A percentile compares a stretch with the other conserved stretches of the same genome.
These are phyloP conservation scores for Pueraria montana DNA, from an alignment of 306 rosid genomes.

Conservation along the genomic window DNA sequence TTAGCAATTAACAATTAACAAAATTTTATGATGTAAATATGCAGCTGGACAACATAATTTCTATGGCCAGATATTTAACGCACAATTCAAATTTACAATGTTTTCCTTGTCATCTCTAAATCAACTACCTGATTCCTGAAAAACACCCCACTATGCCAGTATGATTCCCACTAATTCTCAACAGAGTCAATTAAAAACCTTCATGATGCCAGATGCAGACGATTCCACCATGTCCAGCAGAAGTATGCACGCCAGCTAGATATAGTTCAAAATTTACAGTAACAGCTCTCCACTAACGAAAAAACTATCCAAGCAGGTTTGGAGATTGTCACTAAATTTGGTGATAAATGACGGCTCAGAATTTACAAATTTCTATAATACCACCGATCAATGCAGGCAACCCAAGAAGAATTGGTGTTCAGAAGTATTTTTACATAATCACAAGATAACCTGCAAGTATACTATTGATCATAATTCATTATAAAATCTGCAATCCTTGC, in stretches of 20 bases:
- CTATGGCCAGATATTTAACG: slow-evolving; percentile 65
- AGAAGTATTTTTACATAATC: slow-evolving; percentile 55
- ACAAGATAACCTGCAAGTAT: slow-evolving; percentile 63
- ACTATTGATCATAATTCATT: slow-evolving; percentile 31
- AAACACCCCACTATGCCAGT: slow-evolving; percentile 39
- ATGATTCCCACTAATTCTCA: slow-evolving; percentile 49
- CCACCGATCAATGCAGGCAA: slow-evolving; percentile 55
- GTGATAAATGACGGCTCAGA: slow-evolving; percentile 39
- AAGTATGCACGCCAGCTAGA: slow-evolving; percentile 59
- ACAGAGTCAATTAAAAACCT: slow-evolving; percentile 49
- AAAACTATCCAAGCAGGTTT: slow-evolving; percentile 54
- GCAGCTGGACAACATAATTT: slow-evolving; percentile 57
- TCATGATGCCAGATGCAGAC: slow-evolving; percentile 50
- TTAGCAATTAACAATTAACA: slow-evolving; percentile 50
- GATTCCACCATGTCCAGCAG: slow-evolving; percentile 49
- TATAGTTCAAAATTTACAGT: slow-evolving; percentile 58
- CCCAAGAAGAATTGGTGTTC: slow-evolving; percentile 64
- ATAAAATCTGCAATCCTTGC: slow-evolving; percentile 31
- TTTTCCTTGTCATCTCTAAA: slow-evolving; percentile 63
- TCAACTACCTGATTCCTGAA: slow-evolving; percentile 46
- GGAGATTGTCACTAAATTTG: slow-evolving; percentile 59
- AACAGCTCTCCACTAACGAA: slow-evolving; percentile 45
- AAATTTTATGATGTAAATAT: slow-evolving; percentile 40
- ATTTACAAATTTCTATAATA: slow-evolving; percentile 41
- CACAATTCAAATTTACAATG: slow-evolving; percentile 73